Percentiles rank a stretch among this genome's conserved stretches.
Conservation (phyloP, 2,329 filamentous ascomycete species). For the Rachicladosporium sp. region DNA sequence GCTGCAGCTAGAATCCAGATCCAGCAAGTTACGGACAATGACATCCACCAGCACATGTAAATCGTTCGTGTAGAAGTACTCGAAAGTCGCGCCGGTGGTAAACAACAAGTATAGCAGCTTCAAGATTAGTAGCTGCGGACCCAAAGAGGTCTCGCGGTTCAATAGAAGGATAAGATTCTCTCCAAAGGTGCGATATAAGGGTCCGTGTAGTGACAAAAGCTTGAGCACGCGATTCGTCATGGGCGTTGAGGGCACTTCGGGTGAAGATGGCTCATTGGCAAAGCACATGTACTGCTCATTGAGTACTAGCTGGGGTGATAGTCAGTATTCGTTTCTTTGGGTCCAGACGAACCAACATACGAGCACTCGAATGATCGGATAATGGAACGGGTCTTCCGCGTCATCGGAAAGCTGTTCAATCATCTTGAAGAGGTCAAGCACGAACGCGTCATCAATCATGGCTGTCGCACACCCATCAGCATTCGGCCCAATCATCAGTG, state of each 20-base stretch:
- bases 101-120: slow-evolving; percentile 94
- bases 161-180: slow-evolving; percentile 93
- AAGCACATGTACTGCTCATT: slow-evolving; percentile 96
- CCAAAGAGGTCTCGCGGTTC: slow-evolving; percentile 87
- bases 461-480: slow-evolving; percentile 16
- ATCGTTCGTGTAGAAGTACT: slow-evolving; percentile 99
- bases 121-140: slow-evolving; percentile 86
- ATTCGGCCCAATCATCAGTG: too few relatives aligned
- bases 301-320: slow-evolving; percentile 53
- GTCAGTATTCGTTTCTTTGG: too few relatives aligned
- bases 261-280: slow-evolving; percentile 42
- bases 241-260: slow-evolving; percentile 24
- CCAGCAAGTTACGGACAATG: slow-evolving; percentile 90
- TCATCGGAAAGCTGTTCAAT: slow-evolving; percentile 84
- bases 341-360: too few relatives aligned
- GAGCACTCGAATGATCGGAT: slow-evolving; percentile 82
- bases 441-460: slow-evolving; percentile 61
- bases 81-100: slow-evolving; percentile 78
- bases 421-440: slow-evolving; percentile 70
- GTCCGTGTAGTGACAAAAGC: slow-evolving; percentile 67
- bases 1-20: slow-evolving; percentile 68
- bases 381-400: slow-evolving; percentile 85
- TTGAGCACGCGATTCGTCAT: slow-evolving; percentile 93
- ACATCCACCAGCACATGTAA: slow-evolving; percentile 88
- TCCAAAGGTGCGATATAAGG: slow-evolving; percentile 82